Percentiles rank a stretch among this genome's conserved stretches.
These are phyloP conservation scores for Aquilaria yunnanensis DNA, from an alignment of 345 rosid genomes.

Conservation along the genomic window DNA sequence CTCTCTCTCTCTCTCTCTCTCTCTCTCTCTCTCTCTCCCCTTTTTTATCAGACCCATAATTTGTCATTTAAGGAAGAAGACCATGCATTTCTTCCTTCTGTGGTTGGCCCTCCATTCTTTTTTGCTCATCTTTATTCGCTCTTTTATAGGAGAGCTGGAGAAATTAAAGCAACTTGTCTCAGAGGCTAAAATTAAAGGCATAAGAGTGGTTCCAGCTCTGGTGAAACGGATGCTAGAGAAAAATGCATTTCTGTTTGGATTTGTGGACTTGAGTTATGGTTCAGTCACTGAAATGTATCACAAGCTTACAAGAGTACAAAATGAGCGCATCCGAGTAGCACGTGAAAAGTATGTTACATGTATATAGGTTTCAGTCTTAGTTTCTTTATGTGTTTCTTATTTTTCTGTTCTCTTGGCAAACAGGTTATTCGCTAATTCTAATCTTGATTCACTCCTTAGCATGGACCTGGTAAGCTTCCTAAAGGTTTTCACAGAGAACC, in stretches of 20 bases:
- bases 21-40: too few relatives aligned
- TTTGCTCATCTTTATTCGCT: not conserved
- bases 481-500: not conserved
- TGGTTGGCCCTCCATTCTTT: not conserved
- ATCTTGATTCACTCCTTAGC: slow-evolving; percentile 56
- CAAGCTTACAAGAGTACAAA: slow-evolving; percentile 46
- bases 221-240: slow-evolving; percentile 66
- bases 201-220: slow-evolving; percentile 39
- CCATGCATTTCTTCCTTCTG: too few relatives aligned
- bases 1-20: too few relatives aligned
- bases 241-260: slow-evolving; percentile 66
- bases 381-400: slow-evolving; percentile 1
- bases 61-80: too few relatives aligned
- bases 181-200: slow-evolving; percentile 45
- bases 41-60: too few relatives aligned
- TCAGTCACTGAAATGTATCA: slow-evolving; percentile 36
- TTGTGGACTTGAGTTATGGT: slow-evolving; percentile 46
- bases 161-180: slow-evolving; percentile 52
- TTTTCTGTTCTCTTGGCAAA: slow-evolving; percentile 10
- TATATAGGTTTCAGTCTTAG: not conserved
- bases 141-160: slow-evolving; percentile 60
- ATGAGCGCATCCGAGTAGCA: slow-evolving; percentile 52
- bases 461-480: slow-evolving; percentile 65
- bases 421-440: slow-evolving; percentile 52
- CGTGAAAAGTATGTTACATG: slow-evolving; percentile 41